phyloP scores from a whole-genome alignment of 148 eudicot genomes.

The Nepenthes mirabilis region DNA sequence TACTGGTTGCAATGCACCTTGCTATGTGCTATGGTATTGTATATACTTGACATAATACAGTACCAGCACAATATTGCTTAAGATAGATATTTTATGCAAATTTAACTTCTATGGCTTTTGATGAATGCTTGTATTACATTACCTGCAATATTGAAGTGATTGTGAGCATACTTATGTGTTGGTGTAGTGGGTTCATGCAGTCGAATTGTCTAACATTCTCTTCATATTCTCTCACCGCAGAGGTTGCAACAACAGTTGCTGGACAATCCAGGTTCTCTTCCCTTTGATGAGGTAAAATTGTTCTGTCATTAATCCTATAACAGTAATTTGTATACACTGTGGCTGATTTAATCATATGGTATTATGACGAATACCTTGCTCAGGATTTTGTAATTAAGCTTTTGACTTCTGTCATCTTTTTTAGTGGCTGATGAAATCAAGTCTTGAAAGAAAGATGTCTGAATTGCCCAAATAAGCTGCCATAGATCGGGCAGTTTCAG shows the following conservation, averaged over 20 bases:
- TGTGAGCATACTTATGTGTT: background rate
- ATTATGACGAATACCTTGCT: background rate
- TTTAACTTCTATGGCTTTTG: background rate
- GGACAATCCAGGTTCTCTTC: slow-evolving; percentile 64
- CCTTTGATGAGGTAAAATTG: slow-evolving; percentile 72
- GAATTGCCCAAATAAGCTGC: too few species aligned
- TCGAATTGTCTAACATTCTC: background rate
- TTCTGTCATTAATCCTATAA: background rate
- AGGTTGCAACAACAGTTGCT: slow-evolving; percentile 65
- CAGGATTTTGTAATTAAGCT: too few species aligned
- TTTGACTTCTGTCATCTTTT: too few species aligned
- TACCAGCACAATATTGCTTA: too few species aligned
- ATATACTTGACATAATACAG: too few species aligned
- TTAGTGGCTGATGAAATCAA: too few species aligned
- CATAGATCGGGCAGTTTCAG: too few species aligned
- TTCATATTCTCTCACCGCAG: slow-evolving; percentile 27
- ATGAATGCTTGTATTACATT: background rate
- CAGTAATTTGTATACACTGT: background rate
- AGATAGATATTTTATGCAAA: too few species aligned
- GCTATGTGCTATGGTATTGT: background rate
- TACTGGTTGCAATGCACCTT: background rate
- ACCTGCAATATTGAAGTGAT: background rate
- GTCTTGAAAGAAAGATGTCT: too few species aligned
- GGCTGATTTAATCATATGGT: background rate
- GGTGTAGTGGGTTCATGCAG: background rate